Percentiles rank a stretch among this genome's conserved stretches.
Conservation (phyloP, 805 yeast genomes). For the Metschnikowia aberdeeniae region DNA sequence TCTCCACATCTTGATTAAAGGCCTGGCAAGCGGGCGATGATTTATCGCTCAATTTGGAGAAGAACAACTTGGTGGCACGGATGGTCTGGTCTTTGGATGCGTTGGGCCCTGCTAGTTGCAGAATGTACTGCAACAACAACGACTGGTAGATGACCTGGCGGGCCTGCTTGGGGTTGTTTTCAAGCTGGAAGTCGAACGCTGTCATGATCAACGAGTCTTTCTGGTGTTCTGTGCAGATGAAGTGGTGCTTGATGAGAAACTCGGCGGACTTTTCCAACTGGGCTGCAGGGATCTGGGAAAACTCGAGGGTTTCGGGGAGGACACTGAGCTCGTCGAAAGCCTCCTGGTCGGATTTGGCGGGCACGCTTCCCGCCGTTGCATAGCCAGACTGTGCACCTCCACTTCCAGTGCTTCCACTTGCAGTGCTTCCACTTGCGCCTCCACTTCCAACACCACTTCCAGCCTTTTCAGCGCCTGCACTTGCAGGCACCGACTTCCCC, state of each 20-base stretch:
- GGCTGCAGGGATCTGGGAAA: slow-evolving; percentile 51
- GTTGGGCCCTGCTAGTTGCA: slow-evolving; percentile 38
- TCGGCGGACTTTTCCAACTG: slow-evolving; percentile 49
- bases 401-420: too few relatives aligned
- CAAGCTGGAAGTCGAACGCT: slow-evolving; percentile 80
- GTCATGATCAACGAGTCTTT: slow-evolving; percentile 91
- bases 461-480: too few relatives aligned
- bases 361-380: too few relatives aligned
- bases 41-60: slow-evolving; percentile 53
- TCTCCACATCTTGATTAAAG: slow-evolving; percentile 67
- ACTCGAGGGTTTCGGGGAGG: slow-evolving; percentile 60
- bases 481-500: not conserved
- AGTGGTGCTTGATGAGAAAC: slow-evolving; percentile 54
- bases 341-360: slow-evolving; percentile 21
- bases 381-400: too few relatives aligned
- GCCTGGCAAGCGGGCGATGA: slow-evolving; percentile 62
- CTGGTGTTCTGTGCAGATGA: slow-evolving; percentile 75
- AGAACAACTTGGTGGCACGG: slow-evolving; percentile 58
- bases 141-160: slow-evolving; percentile 75
- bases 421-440: too few relatives aligned
- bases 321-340: slow-evolving; percentile 48
- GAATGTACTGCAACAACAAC: slow-evolving; percentile 69
- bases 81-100: slow-evolving; percentile 28
- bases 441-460: too few relatives aligned
- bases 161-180: slow-evolving; percentile 51